Conservation (phyloP, 805 yeast genomes). For the Wickerhamiella slavikovae region DNA sequence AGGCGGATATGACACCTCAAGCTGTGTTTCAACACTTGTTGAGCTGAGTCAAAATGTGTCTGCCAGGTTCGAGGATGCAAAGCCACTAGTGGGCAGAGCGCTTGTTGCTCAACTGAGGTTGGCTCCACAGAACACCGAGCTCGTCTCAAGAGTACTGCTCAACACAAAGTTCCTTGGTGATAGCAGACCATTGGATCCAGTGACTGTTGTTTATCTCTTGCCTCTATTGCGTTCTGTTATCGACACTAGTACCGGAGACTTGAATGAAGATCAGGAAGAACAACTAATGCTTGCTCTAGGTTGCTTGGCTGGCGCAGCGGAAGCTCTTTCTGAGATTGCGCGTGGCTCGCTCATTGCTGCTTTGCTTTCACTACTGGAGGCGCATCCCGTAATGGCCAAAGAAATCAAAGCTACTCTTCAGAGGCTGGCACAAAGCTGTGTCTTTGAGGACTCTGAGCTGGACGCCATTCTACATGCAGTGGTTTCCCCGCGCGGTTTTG, state of each 20-base stretch:
- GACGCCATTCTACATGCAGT: slow-evolving; percentile 32
- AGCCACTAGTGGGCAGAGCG: slow-evolving; percentile 41
- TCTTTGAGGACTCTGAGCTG: slow-evolving; percentile 36
- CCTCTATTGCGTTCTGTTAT: slow-evolving; percentile 57
- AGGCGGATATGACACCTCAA: too few relatives aligned
- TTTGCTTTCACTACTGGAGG: slow-evolving; percentile 39
- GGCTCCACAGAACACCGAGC: slow-evolving; percentile 22
- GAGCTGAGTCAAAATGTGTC: slow-evolving; percentile 32
- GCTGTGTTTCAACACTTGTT: slow-evolving; percentile 27
- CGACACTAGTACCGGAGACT: slow-evolving; percentile 7
- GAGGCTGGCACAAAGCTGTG: slow-evolving; percentile 53
- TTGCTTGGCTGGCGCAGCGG: slow-evolving; percentile 31
- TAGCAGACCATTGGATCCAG: slow-evolving; percentile 46
- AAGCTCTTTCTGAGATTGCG: slow-evolving; percentile 38
- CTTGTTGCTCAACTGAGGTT: slow-evolving; percentile 39
- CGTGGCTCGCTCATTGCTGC: slow-evolving; percentile 42
- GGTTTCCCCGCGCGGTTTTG: slow-evolving; percentile 45
- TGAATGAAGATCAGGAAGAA: slow-evolving; percentile 67
- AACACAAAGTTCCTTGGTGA: slow-evolving; percentile 55
- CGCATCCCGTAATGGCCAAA: slow-evolving; percentile 59
- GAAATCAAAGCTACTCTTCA: slow-evolving; percentile 66
- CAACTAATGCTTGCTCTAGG: slow-evolving; percentile 60
- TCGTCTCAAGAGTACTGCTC: slow-evolving; percentile 44
- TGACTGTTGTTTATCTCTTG: slow-evolving; percentile 48
- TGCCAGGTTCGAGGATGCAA: slow-evolving; percentile 25